phyloP scores from a whole-genome alignment of 1,284 basidiomycete species.

The Gomphus bonarii region DNA sequence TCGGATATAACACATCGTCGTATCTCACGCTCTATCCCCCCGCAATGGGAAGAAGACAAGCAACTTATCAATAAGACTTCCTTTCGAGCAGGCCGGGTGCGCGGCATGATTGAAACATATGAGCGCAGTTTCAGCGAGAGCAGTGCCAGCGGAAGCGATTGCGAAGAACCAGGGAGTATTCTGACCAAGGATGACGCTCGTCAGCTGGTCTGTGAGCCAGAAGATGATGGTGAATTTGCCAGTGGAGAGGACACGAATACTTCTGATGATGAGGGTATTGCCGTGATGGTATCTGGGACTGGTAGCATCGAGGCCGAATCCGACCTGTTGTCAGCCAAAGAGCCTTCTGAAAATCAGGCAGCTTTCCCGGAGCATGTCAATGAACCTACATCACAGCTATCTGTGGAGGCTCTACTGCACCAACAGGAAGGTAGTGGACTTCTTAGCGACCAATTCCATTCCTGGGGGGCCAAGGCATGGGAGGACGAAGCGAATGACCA shows the following conservation, averaged over 20 bases:
- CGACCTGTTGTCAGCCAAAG: background rate
- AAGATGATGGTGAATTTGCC: background rate
- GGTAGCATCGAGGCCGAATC: background rate
- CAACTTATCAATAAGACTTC: background rate
- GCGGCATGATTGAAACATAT: conserved; percentile 42
- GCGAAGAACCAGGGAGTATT: background rate
- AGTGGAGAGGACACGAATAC: background rate
- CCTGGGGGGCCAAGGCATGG: conserved; percentile 10
- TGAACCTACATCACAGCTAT: background rate
- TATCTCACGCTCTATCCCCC: background rate
- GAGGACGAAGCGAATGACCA: conserved; percentile 3
- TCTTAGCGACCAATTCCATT: background rate
- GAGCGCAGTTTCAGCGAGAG: conserved; percentile 32
- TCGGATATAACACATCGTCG: background rate
- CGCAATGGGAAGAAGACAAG: conserved; percentile 2
- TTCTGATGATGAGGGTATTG: background rate
- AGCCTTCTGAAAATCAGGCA: background rate
- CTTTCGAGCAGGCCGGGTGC: conserved; percentile 29
- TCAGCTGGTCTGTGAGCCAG: background rate
- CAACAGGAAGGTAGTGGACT: background rate
- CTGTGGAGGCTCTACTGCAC: background rate
- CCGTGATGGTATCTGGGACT: background rate
- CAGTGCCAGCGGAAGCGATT: conserved; percentile 15
- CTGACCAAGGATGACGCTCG: background rate
- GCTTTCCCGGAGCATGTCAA: background rate